Evolutionary conservation across 2,329 filamentous ascomycete species (phyloP), one percentile per base, ranked within the genome.

Genomic region (Cladosporium austrohemisphaericum): DNA sequence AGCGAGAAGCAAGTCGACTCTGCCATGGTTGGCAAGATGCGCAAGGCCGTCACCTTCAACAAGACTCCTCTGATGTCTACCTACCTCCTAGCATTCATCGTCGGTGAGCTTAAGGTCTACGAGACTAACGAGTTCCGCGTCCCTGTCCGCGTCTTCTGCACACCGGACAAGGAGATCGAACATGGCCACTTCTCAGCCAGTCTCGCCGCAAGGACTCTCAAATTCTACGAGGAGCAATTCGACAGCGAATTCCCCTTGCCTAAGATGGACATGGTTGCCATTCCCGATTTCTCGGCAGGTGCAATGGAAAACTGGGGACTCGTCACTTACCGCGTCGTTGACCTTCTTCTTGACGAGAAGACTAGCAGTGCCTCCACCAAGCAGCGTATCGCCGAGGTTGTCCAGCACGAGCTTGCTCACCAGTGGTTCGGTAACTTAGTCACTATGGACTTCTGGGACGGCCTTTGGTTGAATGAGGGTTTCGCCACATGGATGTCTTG

Each of bases 301-400:
- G 92, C 91, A 52, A 96, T 97, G 91, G 91, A 97, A 77, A 97
- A 97, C 69, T 97, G 92, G 92, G 92, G 92, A 65, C 76, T 97
- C 45, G 83, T 97, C 59, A 97, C 92, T 5, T 97, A 96, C 73
- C 86, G 92, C 57, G 87, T 95, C 18, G 91, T 96, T 26, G 89
- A 94, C 64, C 71, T 97, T 38, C 79, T 97, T 52, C 81, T 95
- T 54, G 92, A 97, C 61, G 89, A 96, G 71, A 93, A 94, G 77
- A 86, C 81, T 3, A 93, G 88, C 62, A 87, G 90, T 63, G 91
- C 92, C 16, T 85, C 86, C 29, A 88, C 85, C 53, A 96, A 95
- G 74, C 87, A 96, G 73, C 84, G 91, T 31, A 88, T 97, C 48
- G 92, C 92, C 45, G 92, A 96, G 69, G 89, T 93, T 32, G 92